Evolutionary conservation across 2,329 filamentous ascomycete genomes (phyloP).

Genomic region (Harringtonia lauricola): DNA sequence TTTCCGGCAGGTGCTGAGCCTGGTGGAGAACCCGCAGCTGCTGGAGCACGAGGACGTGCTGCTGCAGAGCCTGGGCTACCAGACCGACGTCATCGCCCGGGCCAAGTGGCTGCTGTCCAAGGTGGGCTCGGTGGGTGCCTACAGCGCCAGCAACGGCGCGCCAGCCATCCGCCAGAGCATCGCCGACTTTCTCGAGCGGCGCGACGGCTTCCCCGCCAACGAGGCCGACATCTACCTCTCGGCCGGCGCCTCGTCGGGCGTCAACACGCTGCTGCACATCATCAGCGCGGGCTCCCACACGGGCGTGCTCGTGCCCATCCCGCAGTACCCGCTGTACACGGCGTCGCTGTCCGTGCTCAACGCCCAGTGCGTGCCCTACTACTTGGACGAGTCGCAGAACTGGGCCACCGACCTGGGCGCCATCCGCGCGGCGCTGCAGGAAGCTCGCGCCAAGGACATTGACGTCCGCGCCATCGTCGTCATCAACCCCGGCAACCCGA

Average conservation of each 20-base stretch:
- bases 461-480: conserved; percentile 90
- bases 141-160: conserved; percentile 87
- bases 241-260: conserved; percentile 82
- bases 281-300: conserved; percentile 69
- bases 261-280: conserved; percentile 85
- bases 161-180: conserved; percentile 80
- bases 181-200: conserved; percentile 83
- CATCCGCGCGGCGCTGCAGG: conserved; percentile 62
- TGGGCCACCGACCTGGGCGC: conserved; percentile 84
- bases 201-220: conserved; percentile 80
- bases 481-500: conserved; percentile 98
- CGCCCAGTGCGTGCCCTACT: conserved; percentile 83
- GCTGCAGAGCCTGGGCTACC: conserved; percentile 67
- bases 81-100: conserved; percentile 77
- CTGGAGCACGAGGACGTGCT: conserved; percentile 77
- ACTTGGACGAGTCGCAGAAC: conserved; percentile 72
- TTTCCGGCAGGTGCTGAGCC: conserved; percentile 90
- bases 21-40: conserved; percentile 81
- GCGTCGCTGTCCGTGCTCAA: conserved; percentile 80
- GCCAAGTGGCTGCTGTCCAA: conserved; percentile 71
- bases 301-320: conserved; percentile 87
- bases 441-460: conserved; percentile 64
- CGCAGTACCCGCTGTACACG: conserved; percentile 96
- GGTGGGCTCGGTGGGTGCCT: conserved; percentile 87
- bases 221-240: conserved; percentile 80